Evolutionary conservation across 108 stramenopile species (phyloP).

Genomic region (Skeletonema costatum): DNA sequence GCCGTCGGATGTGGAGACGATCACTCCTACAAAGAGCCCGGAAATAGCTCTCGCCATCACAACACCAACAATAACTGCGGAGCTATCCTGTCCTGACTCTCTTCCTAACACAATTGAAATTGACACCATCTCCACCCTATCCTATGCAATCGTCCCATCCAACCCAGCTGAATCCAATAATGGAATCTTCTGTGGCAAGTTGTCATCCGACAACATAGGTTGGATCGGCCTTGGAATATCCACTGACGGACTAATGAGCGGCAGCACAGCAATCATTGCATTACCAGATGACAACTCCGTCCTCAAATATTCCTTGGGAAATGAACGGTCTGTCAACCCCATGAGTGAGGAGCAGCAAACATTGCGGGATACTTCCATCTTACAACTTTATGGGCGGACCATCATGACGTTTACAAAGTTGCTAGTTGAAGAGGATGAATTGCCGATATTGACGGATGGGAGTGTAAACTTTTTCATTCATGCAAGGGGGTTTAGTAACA

Average conservation of each 20-base stretch:
- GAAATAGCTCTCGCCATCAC: background rate
- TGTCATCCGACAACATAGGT: background rate
- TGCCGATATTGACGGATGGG: conserved; percentile 34
- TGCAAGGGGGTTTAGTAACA: background rate
- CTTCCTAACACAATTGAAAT: background rate
- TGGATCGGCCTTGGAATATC: conserved; percentile 37
- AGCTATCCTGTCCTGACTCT: background rate
- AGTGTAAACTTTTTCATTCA: conserved; percentile 18
- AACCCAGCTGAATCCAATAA: background rate
- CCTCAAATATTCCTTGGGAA: conserved; percentile 51
- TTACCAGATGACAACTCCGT: conserved; percentile 20
- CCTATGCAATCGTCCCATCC: background rate
- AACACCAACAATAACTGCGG: background rate
- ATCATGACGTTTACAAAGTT: conserved; percentile 62
- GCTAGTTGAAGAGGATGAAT: conserved; percentile 53
- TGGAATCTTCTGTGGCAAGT: background rate
- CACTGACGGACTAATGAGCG: conserved; percentile 24
- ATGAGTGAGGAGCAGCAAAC: conserved; percentile 53
- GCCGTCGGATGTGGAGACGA: background rate
- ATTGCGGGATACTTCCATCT: conserved; percentile 47
- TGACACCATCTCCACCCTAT: background rate
- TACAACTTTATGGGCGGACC: conserved; percentile 45
- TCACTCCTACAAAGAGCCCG: background rate
- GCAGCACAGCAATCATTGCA: conserved; percentile 37
- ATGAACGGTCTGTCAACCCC: conserved; percentile 26